Evolutionary conservation across 495 filamentous ascomycete species (phyloP), one percentile per base, ranked within the genome.

Genomic region (Trichocladium uniseriatum): DNA sequence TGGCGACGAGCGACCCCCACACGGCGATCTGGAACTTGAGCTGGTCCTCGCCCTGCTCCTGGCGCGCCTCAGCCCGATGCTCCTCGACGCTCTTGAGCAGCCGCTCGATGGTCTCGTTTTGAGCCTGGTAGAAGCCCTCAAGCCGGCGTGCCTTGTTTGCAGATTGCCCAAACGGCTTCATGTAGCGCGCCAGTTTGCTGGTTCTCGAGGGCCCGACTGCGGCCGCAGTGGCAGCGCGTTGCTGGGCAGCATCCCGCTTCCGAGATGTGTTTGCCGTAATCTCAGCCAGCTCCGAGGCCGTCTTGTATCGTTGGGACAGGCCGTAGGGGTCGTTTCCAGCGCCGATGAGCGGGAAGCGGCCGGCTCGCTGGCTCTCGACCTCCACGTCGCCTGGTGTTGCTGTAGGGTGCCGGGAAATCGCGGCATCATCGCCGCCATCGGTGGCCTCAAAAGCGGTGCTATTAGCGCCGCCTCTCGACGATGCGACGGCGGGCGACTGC

Each of bases 71-170:
- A 27, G 81, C 78, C 31, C 84, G 72, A 62, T 97, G 94, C 60
- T 96, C 89, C 59, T 94, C 87, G 2, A 97, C 89, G 6, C 86
- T 86, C 65, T 92, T 95, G 49, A 98, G 76, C 69, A 97, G 76
- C 14, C 85, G 79, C 69, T 94, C 79, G 58, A 98, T 97, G 55
- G 86, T 91, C 65, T 88, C 85, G 61, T 98, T 98, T 67, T 98
- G 92, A 16, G 71, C 75, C 57, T 89, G 77, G 70, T 98, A 98
- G 72, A 96, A 98, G 20, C 79, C 78, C 52, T 87, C 75, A 8
- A 98, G 64, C 53, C 83, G 85, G 28, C 76, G 79, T 6, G 86
- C 77, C 22, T 69, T 61, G 39, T 62, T 56, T 11, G 71, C 69
- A 49, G 51, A 61, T 50, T 52, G 72, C 43, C 43, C 69, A 61